Conservation (phyloP, 768 basidiomycete species). For the Mycena maculata region DNA sequence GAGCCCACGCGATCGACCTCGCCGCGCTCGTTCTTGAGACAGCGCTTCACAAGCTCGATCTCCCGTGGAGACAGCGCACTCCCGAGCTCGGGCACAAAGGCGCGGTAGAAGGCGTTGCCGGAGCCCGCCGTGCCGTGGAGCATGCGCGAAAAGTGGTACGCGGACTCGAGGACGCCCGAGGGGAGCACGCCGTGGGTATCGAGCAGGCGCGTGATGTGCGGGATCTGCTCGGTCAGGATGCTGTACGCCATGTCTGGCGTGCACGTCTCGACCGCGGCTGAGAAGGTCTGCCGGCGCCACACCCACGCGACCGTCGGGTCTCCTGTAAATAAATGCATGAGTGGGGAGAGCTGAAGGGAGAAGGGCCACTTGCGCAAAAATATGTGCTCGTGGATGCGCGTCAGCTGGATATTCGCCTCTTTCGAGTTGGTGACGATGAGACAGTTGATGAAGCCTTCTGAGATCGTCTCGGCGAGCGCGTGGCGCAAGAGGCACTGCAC, state of each 20-base stretch:
- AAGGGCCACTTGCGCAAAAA: slow-evolving; percentile 75
- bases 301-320: slow-evolving; percentile 91
- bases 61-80: slow-evolving; percentile 79
- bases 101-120: slow-evolving; percentile 85
- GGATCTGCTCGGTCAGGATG: slow-evolving; percentile 80
- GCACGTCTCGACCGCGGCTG: slow-evolving; percentile 83
- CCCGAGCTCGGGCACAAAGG: slow-evolving; percentile 87
- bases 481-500: slow-evolving; percentile 86
- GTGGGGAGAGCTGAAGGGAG: neutral
- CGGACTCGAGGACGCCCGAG: slow-evolving; percentile 72
- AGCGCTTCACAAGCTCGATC: slow-evolving; percentile 87
- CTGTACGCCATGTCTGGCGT: slow-evolving; percentile 75
- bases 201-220: slow-evolving; percentile 69
- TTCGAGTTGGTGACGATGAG: slow-evolving; percentile 87
- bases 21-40: slow-evolving; percentile 78
- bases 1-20: slow-evolving; percentile 83
- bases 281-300: slow-evolving; percentile 91
- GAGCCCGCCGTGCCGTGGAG: slow-evolving; percentile 74
- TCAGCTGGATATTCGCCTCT: slow-evolving; percentile 86
- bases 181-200: slow-evolving; percentile 55
- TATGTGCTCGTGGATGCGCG: slow-evolving; percentile 89
- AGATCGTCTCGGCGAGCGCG: slow-evolving; percentile 80
- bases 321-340: slow-evolving; percentile 54
- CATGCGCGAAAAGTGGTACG: slow-evolving; percentile 87
- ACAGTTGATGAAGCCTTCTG: slow-evolving; percentile 85